Percentiles rank a stretch among this genome's conserved stretches.
Conservation (phyloP, 495 filamentous ascomycete genomes). For the Ramalina intermedia region DNA sequence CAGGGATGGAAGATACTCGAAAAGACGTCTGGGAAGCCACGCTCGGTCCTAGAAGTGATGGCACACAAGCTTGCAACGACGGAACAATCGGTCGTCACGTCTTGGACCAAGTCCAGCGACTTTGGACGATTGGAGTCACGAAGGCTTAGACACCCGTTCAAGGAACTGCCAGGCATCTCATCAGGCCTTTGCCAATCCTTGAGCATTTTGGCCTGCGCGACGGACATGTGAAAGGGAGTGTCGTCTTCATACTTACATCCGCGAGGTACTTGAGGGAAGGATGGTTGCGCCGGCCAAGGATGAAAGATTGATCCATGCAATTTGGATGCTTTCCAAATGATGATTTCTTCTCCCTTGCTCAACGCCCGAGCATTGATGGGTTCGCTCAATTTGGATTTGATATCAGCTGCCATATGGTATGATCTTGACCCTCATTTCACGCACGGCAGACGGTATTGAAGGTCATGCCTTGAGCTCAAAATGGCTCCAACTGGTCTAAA, state of each 20-base stretch:
- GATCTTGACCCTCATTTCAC: no score
- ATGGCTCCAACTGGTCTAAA: no score
- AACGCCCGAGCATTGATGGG: conserved; percentile 43
- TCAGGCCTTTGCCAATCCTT: conserved; percentile 65
- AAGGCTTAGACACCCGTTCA: background rate
- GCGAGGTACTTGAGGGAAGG: conserved; percentile 34
- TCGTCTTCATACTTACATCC: conserved; percentile 31
- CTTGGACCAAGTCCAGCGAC: conserved; percentile 74
- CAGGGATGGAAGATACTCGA: conserved; percentile 60
- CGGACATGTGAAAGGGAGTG: conserved; percentile 52
- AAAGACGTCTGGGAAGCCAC: conserved; percentile 48
- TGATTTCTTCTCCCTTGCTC: conserved; percentile 59
- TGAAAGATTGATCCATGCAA: conserved; percentile 70
- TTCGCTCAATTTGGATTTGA: conserved; percentile 11
- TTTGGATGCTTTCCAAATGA: conserved; percentile 61
- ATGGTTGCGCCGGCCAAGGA: conserved; percentile 57
- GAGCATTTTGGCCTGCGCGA: conserved; percentile 54
- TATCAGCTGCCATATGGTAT: no score
- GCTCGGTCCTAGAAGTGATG: conserved; percentile 48
- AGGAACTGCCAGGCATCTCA: conserved; percentile 30
- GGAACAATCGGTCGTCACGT: conserved; percentile 87
- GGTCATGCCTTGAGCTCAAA: no score
- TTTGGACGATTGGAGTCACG: conserved; percentile 1
- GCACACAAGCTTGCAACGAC: conserved; percentile 93
- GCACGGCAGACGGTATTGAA: no score